These are phyloP conservation scores for Candida namnaoensis DNA, from an alignment of 805 yeast genomes.

Conservation along the genomic window DNA sequence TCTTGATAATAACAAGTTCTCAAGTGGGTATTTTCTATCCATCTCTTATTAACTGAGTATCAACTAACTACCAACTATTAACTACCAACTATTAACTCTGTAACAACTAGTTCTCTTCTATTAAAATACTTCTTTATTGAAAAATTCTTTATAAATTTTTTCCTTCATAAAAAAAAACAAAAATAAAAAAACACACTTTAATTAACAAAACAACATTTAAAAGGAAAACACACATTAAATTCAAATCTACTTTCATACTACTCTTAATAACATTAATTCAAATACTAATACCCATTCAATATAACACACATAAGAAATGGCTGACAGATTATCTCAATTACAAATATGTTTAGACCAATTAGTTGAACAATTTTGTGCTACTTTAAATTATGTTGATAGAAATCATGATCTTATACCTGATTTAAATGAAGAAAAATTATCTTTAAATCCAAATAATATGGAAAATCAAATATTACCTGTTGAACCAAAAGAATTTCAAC, in stretches of 20 bases:
- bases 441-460: too few species aligned
- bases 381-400: conserved; percentile 71
- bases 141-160: too few species aligned
- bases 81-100: too few species aligned
- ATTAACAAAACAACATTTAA: too few species aligned
- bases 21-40: conserved; percentile 17
- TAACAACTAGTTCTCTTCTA: too few species aligned
- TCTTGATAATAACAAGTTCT: conserved; percentile 10
- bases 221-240: too few species aligned
- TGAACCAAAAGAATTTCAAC: conserved; percentile 25
- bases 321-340: conserved; percentile 84
- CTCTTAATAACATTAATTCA: too few species aligned
- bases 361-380: conserved; percentile 72
- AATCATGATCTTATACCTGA: conserved; percentile 54
- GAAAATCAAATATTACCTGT: conserved; percentile 58
- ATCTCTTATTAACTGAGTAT: conserved; percentile 4
- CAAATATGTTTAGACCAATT: conserved; percentile 80
- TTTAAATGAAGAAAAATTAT: conserved; percentile 44
- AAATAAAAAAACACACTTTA: too few species aligned
- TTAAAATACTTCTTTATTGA: too few species aligned
- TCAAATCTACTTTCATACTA: too few species aligned
- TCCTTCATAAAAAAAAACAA: not conserved
- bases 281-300: too few species aligned
- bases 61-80: too few species aligned
- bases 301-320: conserved; percentile 47